Percentiles rank a stretch among this genome's conserved stretches.
These are phyloP conservation scores for Parascedosporium putredinis DNA, from an alignment of 2,329 filamentous ascomycete species.

Conservation along the genomic window DNA sequence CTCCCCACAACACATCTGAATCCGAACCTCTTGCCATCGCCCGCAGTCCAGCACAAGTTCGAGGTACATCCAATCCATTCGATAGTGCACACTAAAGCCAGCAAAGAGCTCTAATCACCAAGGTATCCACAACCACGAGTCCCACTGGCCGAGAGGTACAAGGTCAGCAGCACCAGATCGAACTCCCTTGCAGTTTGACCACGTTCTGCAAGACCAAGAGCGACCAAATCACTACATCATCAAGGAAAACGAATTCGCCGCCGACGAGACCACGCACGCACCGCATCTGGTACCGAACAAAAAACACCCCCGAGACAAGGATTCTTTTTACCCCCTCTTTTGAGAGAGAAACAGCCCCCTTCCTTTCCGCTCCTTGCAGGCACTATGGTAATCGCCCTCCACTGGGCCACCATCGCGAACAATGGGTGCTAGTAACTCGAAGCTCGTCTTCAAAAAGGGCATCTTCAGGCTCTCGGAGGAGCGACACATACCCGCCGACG, in stretches of 20 bases:
- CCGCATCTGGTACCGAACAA: background rate
- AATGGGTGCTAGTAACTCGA: conserved; percentile 98
- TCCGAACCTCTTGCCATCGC: too few species aligned
- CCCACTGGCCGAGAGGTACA: too few species aligned
- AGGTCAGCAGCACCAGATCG: too few species aligned
- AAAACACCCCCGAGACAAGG: too few species aligned
- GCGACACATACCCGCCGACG: conserved; percentile 73
- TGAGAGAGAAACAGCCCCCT: background rate
- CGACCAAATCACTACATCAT: background rate
- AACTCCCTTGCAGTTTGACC: too few species aligned
- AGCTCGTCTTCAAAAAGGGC: conserved; percentile 96
- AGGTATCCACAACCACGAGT: background rate
- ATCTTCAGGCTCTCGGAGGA: conserved; percentile 96
- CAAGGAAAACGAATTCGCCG: background rate
- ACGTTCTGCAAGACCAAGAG: background rate
- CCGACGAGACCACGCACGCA: background rate
- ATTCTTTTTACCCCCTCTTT: too few species aligned
- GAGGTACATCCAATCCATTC: too few species aligned
- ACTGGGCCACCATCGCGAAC: background rate
- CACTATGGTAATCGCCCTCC: conserved; percentile 3
- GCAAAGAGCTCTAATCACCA: too few species aligned
- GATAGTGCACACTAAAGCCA: too few species aligned
- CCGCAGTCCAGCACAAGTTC: too few species aligned
- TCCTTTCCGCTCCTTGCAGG: background rate
- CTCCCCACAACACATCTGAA: too few species aligned